Evolutionary conservation across 805 yeast species (phyloP).

Genomic region (Hanseniaspora meyeri): DNA sequence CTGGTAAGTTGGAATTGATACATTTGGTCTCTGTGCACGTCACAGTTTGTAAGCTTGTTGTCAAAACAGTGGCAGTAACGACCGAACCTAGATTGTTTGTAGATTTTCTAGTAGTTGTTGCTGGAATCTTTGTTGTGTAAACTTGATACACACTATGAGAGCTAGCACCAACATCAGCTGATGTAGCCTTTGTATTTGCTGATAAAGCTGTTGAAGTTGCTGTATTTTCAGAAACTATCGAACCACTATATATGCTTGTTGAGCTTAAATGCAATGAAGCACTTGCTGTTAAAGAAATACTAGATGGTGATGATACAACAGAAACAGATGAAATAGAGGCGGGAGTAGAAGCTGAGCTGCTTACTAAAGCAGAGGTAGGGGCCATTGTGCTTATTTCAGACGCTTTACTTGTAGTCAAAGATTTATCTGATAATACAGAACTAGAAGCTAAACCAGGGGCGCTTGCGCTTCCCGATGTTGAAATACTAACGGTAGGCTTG

Average conservation of each 20-base stretch:
- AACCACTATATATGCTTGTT: too few relatives aligned
- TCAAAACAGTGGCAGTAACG: neutral
- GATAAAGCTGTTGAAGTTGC: neutral
- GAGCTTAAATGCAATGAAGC: neutral
- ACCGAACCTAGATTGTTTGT: neutral
- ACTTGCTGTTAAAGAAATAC: neutral
- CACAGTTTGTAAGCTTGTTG: constrained; percentile 1
- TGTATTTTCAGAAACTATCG: too few relatives aligned
- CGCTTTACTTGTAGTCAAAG: neutral
- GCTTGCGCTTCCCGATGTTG: neutral
- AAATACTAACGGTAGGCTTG: neutral
- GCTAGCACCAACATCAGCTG: neutral
- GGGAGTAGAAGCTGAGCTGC: neutral
- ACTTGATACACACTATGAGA: neutral
- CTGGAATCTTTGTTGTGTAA: neutral
- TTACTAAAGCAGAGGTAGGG: neutral
- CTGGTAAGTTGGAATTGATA: neutral
- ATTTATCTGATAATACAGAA: neutral
- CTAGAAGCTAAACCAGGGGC: neutral
- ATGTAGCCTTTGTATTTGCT: neutral
- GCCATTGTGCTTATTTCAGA: neutral
- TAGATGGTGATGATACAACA: neutral
- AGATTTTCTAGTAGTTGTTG: neutral
- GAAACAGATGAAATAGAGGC: neutral
- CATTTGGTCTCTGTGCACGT: constrained; percentile 7